Percentiles rank a stretch among this genome's conserved stretches.
These are phyloP conservation scores for Cairneyella variabilis DNA, from an alignment of 495 filamentous ascomycete species.

Conservation along the genomic window DNA sequence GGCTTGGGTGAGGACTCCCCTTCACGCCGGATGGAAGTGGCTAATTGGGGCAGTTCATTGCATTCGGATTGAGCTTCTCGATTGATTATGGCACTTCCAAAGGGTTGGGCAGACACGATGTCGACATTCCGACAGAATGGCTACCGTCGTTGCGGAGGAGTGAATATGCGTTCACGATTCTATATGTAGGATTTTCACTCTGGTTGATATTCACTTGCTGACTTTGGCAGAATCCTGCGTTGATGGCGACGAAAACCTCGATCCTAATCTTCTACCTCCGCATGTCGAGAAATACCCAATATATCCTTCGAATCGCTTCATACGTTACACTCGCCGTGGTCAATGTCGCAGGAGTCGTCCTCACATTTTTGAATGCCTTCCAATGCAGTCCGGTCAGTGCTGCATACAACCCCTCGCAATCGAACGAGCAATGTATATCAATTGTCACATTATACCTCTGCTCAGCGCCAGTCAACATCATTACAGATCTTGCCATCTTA, in stretches of 20 bases:
- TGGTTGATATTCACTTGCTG: constrained; percentile 5
- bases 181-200: constrained; percentile 20
- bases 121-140: constrained; percentile 43
- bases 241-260: constrained; percentile 88
- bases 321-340: constrained; percentile 26
- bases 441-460: constrained; percentile 26
- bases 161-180: constrained; percentile 28
- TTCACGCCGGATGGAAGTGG: background rate
- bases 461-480: constrained; percentile 28
- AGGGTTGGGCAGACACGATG: constrained; percentile 76
- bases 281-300: constrained; percentile 23
- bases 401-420: constrained; percentile 6
- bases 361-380: constrained; percentile 84
- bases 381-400: constrained; percentile 76
- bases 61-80: constrained; percentile 71
- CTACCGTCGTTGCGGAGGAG: constrained; percentile 6
- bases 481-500: constrained; percentile 27
- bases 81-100: constrained; percentile 68
- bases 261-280: constrained; percentile 62
- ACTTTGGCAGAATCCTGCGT: constrained; percentile 69
- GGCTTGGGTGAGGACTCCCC: constrained; percentile 60
- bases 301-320: constrained; percentile 22
- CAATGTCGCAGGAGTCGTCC: constrained; percentile 52
- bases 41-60: constrained; percentile 47
- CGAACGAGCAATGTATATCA: constrained; percentile 23